Percentiles rank a stretch among this genome's conserved stretches.
These are phyloP conservation scores for Viscum album DNA, from an alignment of 177 flowering plant genomes.

Conservation along the genomic window DNA sequence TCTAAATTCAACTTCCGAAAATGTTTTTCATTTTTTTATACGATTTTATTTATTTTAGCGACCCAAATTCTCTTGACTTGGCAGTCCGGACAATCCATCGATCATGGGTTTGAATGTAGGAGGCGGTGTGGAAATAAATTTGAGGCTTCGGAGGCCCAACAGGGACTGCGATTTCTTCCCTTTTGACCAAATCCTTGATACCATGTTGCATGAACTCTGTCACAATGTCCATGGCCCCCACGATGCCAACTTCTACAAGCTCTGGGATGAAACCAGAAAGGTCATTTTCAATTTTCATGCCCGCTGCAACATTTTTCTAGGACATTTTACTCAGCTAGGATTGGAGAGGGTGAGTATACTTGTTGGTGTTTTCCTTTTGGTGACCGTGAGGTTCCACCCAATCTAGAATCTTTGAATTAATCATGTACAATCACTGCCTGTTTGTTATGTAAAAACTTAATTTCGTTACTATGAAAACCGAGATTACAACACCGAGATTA, in stretches of 20 bases:
- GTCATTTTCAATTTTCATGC: slow-evolving; percentile 19
- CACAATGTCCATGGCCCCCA: slow-evolving; percentile 88
- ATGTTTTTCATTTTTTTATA: not conserved
- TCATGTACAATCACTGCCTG: too few relatives aligned
- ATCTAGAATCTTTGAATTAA: too few relatives aligned
- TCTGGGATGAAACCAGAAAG: slow-evolving; percentile 91
- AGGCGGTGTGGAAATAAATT: slow-evolving; percentile 61
- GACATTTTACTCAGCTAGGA: too few relatives aligned
- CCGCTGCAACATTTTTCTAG: not conserved
- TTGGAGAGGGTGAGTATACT: too few relatives aligned
- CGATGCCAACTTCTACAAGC: slow-evolving; percentile 76
- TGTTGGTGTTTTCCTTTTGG: too few relatives aligned
- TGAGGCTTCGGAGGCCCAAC: slow-evolving; percentile 63
- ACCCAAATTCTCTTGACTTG: not conserved
- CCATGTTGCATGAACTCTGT: slow-evolving; percentile 97
- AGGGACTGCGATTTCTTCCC: slow-evolving; percentile 68
- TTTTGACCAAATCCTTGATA: slow-evolving; percentile 68
- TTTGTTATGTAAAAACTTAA: too few relatives aligned
- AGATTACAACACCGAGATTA: too few relatives aligned
- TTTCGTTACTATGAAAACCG: too few relatives aligned
- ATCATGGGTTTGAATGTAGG: slow-evolving; percentile 82
- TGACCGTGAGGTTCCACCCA: too few relatives aligned
- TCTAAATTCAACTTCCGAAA: not conserved
- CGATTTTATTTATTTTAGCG: too few relatives aligned
- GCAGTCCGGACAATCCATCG: slow-evolving; percentile 60